These are phyloP conservation scores for Metschnikowia amazonensis DNA, from an alignment of 805 yeast genomes.

Conservation along the genomic window DNA sequence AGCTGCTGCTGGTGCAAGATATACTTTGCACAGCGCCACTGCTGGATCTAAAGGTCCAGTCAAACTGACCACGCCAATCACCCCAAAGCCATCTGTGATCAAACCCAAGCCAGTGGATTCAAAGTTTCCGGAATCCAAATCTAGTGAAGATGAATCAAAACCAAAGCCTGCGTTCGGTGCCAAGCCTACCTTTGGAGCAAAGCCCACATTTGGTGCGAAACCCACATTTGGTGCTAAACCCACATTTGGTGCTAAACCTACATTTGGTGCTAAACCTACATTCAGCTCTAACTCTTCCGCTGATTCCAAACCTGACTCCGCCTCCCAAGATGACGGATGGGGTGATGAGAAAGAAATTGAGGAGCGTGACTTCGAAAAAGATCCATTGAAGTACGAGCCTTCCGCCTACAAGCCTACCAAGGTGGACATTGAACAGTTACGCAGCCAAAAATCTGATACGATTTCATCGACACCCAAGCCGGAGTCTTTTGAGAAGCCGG, in stretches of 20 bases:
- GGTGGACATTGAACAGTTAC: conserved; percentile 54
- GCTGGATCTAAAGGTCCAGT: conserved; percentile 5
- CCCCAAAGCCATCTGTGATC: conserved; percentile 8
- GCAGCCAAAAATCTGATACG: conserved; percentile 46
- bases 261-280: conserved; percentile 25
- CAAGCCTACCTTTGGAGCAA: conserved; percentile 16
- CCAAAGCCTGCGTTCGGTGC: conserved; percentile 19
- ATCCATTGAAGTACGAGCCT: conserved; percentile 51
- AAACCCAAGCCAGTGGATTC: conserved; percentile 10
- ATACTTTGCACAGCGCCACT: conserved; percentile 29
- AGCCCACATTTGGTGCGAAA: conserved; percentile 16
- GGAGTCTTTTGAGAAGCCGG: conserved; percentile 1
- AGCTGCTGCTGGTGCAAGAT: conserved; percentile 95
- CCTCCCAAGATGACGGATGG: conserved; percentile 56
- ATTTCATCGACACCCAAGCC: conserved; percentile 39
- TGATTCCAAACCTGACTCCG: conserved; percentile 21
- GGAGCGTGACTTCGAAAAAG: conserved; percentile 48
- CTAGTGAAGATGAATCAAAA: conserved; percentile 6
- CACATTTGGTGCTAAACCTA: conserved; percentile 16
- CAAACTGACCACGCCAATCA: conserved; percentile 15
- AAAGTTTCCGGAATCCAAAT: neutral
- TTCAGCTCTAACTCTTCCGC: conserved; percentile 18
- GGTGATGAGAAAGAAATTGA: conserved; percentile 59
- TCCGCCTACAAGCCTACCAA: conserved; percentile 66
- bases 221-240: conserved; percentile 20